A percentile compares a stretch with the other conserved stretches of the same genome.
phyloP scores from a whole-genome alignment of 306 rosid species.

The Prosopis cineraria region DNA sequence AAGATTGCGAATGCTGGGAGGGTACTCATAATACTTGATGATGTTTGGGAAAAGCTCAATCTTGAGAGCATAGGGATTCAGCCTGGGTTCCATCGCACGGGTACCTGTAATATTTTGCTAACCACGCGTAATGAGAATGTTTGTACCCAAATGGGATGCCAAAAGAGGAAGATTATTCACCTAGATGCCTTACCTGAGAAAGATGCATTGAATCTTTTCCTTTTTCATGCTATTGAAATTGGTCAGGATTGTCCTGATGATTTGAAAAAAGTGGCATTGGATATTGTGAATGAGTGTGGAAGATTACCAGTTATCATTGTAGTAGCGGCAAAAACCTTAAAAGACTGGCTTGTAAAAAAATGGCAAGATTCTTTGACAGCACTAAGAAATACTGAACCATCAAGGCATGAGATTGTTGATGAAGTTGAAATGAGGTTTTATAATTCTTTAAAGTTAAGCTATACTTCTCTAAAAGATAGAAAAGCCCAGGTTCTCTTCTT shows the following conservation, averaged over 20 bases:
- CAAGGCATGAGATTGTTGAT: not conserved
- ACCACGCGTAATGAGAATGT: not conserved
- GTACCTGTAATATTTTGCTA: conserved; percentile 12
- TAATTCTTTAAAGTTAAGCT: conserved; percentile 25
- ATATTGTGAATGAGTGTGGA: conserved; percentile 23
- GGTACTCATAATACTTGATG: conserved; percentile 34
- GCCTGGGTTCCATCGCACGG: not conserved
- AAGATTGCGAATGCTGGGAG: not conserved
- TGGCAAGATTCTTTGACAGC: not conserved
- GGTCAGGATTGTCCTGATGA: too few relatives aligned
- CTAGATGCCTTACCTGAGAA: not conserved
- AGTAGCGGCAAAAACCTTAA: not conserved
- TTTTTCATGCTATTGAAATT: not conserved
- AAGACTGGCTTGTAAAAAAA: not conserved
- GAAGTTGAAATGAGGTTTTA: not conserved
- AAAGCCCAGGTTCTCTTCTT: conserved; percentile 21
- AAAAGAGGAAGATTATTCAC: not conserved
- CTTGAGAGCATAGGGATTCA: conserved; percentile 22
- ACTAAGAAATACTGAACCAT: not conserved
- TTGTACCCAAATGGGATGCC: conserved; percentile 8
- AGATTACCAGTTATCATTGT: conserved; percentile 5
- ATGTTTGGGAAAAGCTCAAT: conserved; percentile 2
- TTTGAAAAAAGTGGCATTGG: not conserved
- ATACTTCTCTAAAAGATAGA: not conserved
- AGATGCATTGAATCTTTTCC: conserved; percentile 26